Evolutionary conservation across 129 eudicot species (phyloP).

Genomic region (Artemisia tridentata): DNA sequence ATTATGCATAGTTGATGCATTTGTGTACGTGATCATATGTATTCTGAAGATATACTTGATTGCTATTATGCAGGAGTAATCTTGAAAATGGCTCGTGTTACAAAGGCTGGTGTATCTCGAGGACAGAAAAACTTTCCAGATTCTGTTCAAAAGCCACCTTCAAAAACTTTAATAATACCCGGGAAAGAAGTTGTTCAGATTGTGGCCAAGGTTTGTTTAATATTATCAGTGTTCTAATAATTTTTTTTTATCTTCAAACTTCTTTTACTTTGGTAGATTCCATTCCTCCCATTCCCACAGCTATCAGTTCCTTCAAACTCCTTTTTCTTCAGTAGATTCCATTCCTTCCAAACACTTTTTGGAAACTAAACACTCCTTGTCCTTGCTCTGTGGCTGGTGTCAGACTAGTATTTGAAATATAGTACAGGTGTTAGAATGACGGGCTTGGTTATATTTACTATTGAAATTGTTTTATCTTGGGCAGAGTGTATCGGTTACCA

Average conservation of each 20-base stretch:
- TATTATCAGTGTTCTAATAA: background rate
- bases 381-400: background rate
- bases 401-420: background rate
- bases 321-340: slow-evolving; percentile 4
- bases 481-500: slow-evolving; percentile 73
- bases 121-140: slow-evolving; percentile 52
- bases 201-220: slow-evolving; percentile 70
- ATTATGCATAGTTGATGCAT: slow-evolving; percentile 1
- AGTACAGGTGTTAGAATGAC: slow-evolving; percentile 5
- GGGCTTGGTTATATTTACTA: slow-evolving; percentile 3
- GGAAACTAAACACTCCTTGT: background rate
- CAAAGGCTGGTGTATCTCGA: slow-evolving; percentile 57
- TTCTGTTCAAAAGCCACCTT: slow-evolving; percentile 56
- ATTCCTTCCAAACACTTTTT: background rate
- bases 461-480: slow-evolving; percentile 24
- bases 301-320: background rate
- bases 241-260: background rate
- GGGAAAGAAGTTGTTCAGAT: slow-evolving; percentile 83
- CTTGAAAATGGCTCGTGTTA: slow-evolving; percentile 86
- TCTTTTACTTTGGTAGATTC: slow-evolving; percentile 7
- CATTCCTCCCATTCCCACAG: background rate
- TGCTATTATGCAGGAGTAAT: slow-evolving; percentile 56
- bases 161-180: slow-evolving; percentile 73
- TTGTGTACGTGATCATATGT: slow-evolving; percentile 1
- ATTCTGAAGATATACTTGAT: slow-evolving; percentile 15